Percentiles rank a stretch among this genome's conserved stretches.
Evolutionary conservation across 164 flowering plant genomes (phyloP).

Genomic region (Paratinospora sagittata): DNA sequence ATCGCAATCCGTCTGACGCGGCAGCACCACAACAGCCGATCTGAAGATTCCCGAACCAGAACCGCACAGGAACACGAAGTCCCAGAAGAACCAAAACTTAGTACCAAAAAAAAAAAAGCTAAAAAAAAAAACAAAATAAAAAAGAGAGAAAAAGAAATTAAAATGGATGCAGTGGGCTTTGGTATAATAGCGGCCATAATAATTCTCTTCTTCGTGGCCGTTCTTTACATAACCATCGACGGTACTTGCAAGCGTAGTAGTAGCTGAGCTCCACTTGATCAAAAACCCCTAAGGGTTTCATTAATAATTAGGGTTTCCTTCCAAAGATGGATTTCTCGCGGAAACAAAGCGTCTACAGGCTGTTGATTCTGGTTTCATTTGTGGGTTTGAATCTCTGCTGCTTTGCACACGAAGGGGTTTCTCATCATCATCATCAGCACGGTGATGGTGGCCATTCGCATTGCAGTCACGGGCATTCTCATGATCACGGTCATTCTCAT

Average conservation of each 20-base stretch:
- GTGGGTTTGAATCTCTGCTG: conserved; percentile 9
- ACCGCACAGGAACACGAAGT: too few species aligned
- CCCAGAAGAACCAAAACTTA: too few species aligned
- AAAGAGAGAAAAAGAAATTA: neutral
- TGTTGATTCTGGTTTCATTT: conserved; percentile 12
- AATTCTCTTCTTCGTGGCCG: conserved; percentile 48
- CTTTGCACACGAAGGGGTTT: conserved; percentile 12
- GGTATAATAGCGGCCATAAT: conserved; percentile 69
- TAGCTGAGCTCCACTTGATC: conserved; percentile 21
- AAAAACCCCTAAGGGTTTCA: neutral
- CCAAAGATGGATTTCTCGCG: neutral
- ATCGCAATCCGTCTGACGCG: too few species aligned
- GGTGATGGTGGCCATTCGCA: conserved; percentile 19
- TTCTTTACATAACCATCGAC: conserved; percentile 63
- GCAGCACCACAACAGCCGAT: too few species aligned
- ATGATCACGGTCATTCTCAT: too few species aligned
- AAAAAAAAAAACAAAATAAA: too few species aligned
- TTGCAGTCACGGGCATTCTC: conserved; percentile 29
- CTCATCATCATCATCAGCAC: conserved; percentile 1
- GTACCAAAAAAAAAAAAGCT: too few species aligned
- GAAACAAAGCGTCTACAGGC: neutral
- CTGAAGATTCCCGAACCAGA: too few species aligned
- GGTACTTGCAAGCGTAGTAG: conserved; percentile 58
- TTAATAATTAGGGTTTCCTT: neutral
- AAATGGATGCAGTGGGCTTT: conserved; percentile 67